Evolutionary conservation across 1,139 yeast genomes (phyloP).

Genomic region (Pichiaceae sp.): DNA sequence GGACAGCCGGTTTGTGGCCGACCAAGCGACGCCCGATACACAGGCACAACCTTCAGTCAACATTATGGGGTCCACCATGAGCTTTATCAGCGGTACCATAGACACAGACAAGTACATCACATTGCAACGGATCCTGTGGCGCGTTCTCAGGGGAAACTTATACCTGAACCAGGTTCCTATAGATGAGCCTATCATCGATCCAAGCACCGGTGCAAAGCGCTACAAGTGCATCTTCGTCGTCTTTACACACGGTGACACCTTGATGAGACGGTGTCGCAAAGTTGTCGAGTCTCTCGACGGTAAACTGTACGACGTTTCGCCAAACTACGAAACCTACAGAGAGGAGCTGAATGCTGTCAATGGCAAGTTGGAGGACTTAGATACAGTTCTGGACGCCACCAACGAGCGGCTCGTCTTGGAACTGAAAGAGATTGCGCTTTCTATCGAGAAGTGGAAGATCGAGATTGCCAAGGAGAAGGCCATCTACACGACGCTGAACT

Average conservation of each 20-base stretch:
- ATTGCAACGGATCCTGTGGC: conserved; percentile 85
- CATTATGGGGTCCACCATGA: conserved; percentile 25
- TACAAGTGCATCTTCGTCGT: conserved; percentile 71
- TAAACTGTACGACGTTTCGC: conserved; percentile 56
- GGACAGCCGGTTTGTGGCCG: not conserved
- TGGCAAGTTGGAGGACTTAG: conserved; percentile 36
- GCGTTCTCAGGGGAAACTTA: conserved; percentile 68
- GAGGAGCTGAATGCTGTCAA: conserved; percentile 56
- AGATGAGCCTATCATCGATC: conserved; percentile 45
- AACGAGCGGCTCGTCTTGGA: conserved; percentile 65
- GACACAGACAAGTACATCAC: conserved; percentile 60
- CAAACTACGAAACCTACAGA: conserved; percentile 46
- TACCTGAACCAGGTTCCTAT: conserved; percentile 67
- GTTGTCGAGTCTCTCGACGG: conserved; percentile 86
- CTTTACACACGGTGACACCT: conserved; percentile 78
- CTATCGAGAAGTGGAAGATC: conserved; percentile 62
- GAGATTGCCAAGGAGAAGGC: conserved; percentile 63
- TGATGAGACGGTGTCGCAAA: conserved; percentile 58
- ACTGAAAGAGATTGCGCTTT: conserved; percentile 64
- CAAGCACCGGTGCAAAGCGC: conserved; percentile 37
- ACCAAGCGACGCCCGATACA: conserved; percentile 2
- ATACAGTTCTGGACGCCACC: conserved; percentile 61
- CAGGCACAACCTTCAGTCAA: conserved; percentile 8
- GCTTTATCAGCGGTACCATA: conserved; percentile 78
- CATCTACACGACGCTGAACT: conserved; percentile 67